phyloP scores from a whole-genome alignment of 176 grass and related monocot genomes.

The Bolboschoenus planiculmis region DNA sequence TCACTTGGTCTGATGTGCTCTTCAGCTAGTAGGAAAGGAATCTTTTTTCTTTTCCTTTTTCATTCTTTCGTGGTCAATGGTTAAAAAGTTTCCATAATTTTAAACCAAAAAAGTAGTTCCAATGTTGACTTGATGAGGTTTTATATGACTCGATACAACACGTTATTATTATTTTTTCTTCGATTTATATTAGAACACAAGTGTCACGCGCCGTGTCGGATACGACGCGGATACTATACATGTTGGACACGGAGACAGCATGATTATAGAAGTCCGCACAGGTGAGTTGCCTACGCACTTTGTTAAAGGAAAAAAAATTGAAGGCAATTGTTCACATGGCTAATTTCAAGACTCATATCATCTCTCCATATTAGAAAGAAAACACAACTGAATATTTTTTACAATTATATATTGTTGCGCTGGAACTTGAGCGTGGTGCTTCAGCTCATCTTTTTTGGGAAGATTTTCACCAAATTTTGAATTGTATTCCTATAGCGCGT shows the following conservation, averaged over 20 bases:
- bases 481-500: too few relatives aligned
- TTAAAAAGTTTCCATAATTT: not conserved
- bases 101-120: not conserved
- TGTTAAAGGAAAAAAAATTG: too few relatives aligned
- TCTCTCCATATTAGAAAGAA: too few relatives aligned
- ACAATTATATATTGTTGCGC: not conserved
- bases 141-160: not conserved
- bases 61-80: not conserved
- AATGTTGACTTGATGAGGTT: too few relatives aligned
- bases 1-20: constrained; percentile 30
- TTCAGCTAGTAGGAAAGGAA: not conserved
- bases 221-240: not conserved
- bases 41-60: not conserved
- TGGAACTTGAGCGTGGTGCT: not conserved
- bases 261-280: too few relatives aligned
- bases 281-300: too few relatives aligned
- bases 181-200: not conserved
- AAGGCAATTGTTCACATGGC: too few relatives aligned
- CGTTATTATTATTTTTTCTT: not conserved
- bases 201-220: not conserved
- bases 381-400: not conserved
- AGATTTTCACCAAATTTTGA: too few relatives aligned
- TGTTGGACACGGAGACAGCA: not conserved
- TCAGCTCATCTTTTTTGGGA: not conserved
- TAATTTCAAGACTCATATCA: too few relatives aligned